phyloP scores from a whole-genome alignment of 1,284 basidiomycete genomes.

The Porodaedalea pini region DNA sequence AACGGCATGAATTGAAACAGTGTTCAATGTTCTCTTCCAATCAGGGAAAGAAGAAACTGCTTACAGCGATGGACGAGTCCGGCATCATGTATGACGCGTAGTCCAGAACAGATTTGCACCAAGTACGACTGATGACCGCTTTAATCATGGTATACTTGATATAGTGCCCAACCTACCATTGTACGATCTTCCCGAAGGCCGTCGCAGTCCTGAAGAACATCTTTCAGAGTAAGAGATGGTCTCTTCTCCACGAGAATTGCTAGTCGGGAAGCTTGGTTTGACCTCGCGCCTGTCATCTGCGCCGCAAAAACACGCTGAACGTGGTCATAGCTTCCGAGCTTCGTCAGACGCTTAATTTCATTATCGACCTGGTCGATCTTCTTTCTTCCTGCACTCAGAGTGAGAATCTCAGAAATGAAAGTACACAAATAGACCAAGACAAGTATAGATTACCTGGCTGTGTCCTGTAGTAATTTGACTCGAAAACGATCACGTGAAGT shows the following conservation, averaged over 20 bases:
- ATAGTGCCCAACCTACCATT: slow-evolving; percentile 37
- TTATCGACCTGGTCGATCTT: slow-evolving; percentile 64
- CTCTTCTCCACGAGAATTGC: slow-evolving; percentile 63
- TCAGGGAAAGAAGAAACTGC: background rate
- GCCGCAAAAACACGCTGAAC: slow-evolving; percentile 60
- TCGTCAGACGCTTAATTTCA: slow-evolving; percentile 58
- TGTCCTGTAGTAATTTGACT: slow-evolving; percentile 61
- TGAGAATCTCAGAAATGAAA: background rate
- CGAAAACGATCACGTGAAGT: slow-evolving; percentile 60
- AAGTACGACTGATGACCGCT: slow-evolving; percentile 55
- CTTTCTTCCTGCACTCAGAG: slow-evolving; percentile 41
- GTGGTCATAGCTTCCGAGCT: slow-evolving; percentile 53
- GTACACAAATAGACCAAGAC: background rate
- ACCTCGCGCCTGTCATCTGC: slow-evolving; percentile 51
- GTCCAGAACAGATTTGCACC: slow-evolving; percentile 60
- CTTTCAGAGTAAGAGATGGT: slow-evolving; percentile 58
- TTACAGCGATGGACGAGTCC: slow-evolving; percentile 65
- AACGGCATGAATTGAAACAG: background rate
- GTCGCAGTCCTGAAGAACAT: slow-evolving; percentile 67
- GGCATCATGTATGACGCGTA: slow-evolving; percentile 59
- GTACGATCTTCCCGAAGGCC: slow-evolving; percentile 62
- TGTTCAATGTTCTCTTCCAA: background rate
- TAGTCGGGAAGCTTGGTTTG: slow-evolving; percentile 48
- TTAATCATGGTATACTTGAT: background rate
- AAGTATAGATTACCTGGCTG: slow-evolving; percentile 47